Base-by-base conservation (phyloP, 1,284 basidiomycete genomes). In the Moesziomyces aphidis region DNA sequence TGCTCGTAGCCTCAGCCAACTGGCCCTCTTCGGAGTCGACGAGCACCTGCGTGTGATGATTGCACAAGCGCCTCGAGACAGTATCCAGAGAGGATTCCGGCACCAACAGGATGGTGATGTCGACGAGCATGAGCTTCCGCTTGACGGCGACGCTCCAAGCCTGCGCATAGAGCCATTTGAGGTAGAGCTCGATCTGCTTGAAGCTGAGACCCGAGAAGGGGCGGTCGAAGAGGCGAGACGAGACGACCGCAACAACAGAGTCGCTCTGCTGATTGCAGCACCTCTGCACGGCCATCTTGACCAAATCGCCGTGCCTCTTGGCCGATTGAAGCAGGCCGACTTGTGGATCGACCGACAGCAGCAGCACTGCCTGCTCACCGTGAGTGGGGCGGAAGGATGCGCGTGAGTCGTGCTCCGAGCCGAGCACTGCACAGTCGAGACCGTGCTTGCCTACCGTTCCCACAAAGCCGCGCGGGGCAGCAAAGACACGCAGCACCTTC, bases 401-500 rank as follows among this genome's bases (percentile, higher is more conserved):
- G 4, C 72, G 59, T 5, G 72, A 74, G 24, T 74, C 72, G 2
- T 58, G 46, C 44, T 74, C 72, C 10, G 72, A 58, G 21, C 67
- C 73, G 1, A 75, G 57, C 13, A 48, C 52, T 9, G 73, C 73
- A 46, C 63, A 75, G 11, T 51, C 8, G n/a, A 75, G 68, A 21
- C 73, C 73, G 5, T 52, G 55, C 26, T 45, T 56, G 24, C 73
- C 68, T 5, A 54, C 75, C 13, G 74, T 76, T 1, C 80, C 72
- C 10, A 84, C 73, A 48, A 84, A 84, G 5, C 69, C 61, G 7
- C 66, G 65, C 11, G 83, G 79, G 24, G 82, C 80, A 23, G 69
- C 61, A 66, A 84, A 84, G 34, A 82, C 71, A 15, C 83, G 75
- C 50, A 83, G 57, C n/a, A 84, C 76, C 65, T 84, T 84, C 50